Base-by-base conservation (phyloP, 495 filamentous ascomycete species). In the Lepidopterella palustris region DNA sequence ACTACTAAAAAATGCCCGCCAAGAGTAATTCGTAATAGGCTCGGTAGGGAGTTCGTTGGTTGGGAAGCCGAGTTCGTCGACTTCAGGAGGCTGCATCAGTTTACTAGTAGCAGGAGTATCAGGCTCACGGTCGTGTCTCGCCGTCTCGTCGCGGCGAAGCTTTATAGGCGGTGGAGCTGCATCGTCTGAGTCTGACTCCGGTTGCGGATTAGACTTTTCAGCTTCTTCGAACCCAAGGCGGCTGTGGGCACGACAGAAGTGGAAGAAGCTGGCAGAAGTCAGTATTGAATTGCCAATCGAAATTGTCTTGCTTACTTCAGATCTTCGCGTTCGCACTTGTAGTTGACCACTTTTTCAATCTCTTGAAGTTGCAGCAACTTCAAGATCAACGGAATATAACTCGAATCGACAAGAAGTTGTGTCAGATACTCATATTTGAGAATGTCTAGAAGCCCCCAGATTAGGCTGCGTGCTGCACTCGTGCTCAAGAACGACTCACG, bases 341-440 rank as follows among this genome's bases (percentile, higher is more conserved):
- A 87, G 59, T 91, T 90, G n/a, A 96, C 86, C 3, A 87, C 82
- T 62, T 86, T 84, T 59, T 95, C 92, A 25, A 95, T 80, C 61
- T 98, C 93, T 71, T 97, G 91, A 68, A 92, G 84, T 42, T 89
- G 90, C 60, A 96, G 91, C 48, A 95, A 80, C 78, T 96, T 97
- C 15, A 98, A 77, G 15, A 96, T 85, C 25, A 98, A 74, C 0
- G 93, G 93, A 15, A 98, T 76, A 68, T 96, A 97, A 71, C 95
- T 97, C 20, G 88, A 89, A 72, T 98, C 93, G 20, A 97, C 79
- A 8, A 98, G 76, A 0, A 98, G 81, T 71, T 97, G 95, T 0
- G 90, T 90, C 65, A 98, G 76, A 68, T 97, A 97, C 73, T 98
- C 93, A 62, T 92, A 96, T 70, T 96, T 96, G 60, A 98, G 76